Conservation (phyloP, 2,329 filamentous ascomycete genomes). For the Apiospora aurea region DNA sequence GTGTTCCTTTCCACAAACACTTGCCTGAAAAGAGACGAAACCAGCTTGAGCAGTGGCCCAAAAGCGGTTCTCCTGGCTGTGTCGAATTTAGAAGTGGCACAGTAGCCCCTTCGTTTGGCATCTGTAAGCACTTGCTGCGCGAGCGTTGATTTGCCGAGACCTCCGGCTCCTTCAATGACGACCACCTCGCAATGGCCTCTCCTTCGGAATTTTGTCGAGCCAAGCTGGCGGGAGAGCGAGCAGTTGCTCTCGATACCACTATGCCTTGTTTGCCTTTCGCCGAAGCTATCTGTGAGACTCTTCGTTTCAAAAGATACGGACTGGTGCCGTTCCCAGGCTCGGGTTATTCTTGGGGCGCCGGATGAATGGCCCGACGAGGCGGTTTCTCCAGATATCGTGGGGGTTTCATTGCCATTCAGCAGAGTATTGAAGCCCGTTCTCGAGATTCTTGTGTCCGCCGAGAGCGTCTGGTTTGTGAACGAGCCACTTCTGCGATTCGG, state of each 20-base stretch:
- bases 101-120: slow-evolving; percentile 67
- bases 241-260: slow-evolving; percentile 54
- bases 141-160: slow-evolving; percentile 70
- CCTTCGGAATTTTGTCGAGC: slow-evolving; percentile 64
- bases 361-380: slow-evolving; percentile 55
- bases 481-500: slow-evolving; percentile 56
- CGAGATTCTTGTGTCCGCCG: slow-evolving; percentile 49
- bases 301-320: slow-evolving; percentile 58
- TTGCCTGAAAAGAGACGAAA: slow-evolving; percentile 72
- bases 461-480: slow-evolving; percentile 51
- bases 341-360: slow-evolving; percentile 45
- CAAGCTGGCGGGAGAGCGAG: slow-evolving; percentile 61
- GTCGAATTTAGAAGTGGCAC: slow-evolving; percentile 72
- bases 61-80: slow-evolving; percentile 66
- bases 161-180: slow-evolving; percentile 66
- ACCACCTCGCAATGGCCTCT: slow-evolving; percentile 70
- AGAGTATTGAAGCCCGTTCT: slow-evolving; percentile 51
- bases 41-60: slow-evolving; percentile 68
- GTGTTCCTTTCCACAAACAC: slow-evolving; percentile 72
- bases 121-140: slow-evolving; percentile 69
- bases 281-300: slow-evolving; percentile 53
- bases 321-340: slow-evolving; percentile 60
- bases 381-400: slow-evolving; percentile 49
- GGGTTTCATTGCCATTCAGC: slow-evolving; percentile 38
- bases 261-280: slow-evolving; percentile 53